Evolutionary conservation across 257 asterid species (phyloP).

Genomic region (Nemophila menziesii): DNA sequence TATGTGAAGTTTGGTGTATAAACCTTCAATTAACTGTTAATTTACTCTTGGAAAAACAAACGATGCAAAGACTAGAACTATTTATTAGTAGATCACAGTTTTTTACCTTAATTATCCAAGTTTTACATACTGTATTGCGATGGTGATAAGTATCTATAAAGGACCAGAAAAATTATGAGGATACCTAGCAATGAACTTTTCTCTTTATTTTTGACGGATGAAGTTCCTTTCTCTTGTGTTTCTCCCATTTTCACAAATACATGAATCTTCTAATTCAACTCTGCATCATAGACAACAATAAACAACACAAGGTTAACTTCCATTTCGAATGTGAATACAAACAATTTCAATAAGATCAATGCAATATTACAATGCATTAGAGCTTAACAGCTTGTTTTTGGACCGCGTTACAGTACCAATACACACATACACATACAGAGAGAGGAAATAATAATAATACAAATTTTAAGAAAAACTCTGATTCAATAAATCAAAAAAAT

Average conservation of each 20-base stretch:
- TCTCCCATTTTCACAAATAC: slow-evolving; percentile 41
- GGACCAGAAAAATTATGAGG: slow-evolving; percentile 8
- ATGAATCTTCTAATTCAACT: slow-evolving; percentile 7
- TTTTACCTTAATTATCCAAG: slow-evolving; percentile 7
- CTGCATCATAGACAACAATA: slow-evolving; percentile 20
- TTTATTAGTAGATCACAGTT: not conserved
- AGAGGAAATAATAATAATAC: too few relatives aligned
- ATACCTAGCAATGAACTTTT: slow-evolving; percentile 52
- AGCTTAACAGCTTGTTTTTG: too few relatives aligned
- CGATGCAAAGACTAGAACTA: not conserved
- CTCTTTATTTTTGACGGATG: slow-evolving; percentile 31
- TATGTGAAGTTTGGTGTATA: slow-evolving; percentile 1
- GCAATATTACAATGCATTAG: too few relatives aligned
- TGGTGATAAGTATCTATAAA: not conserved
- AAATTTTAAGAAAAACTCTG: too few relatives aligned
- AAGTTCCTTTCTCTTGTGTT: slow-evolving; percentile 34
- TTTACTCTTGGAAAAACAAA: not conserved
- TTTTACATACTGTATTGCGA: slow-evolving; percentile 3
- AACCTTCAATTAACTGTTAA: not conserved
- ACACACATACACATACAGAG: too few relatives aligned
- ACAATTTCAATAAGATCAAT: not conserved
- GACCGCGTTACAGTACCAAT: too few relatives aligned
- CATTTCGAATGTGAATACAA: not conserved
- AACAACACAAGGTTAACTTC: not conserved
- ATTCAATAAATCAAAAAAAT: too few relatives aligned